Evolutionary conservation across 345 rosid genomes (phyloP).

Genomic region (Ceriops decandra): DNA sequence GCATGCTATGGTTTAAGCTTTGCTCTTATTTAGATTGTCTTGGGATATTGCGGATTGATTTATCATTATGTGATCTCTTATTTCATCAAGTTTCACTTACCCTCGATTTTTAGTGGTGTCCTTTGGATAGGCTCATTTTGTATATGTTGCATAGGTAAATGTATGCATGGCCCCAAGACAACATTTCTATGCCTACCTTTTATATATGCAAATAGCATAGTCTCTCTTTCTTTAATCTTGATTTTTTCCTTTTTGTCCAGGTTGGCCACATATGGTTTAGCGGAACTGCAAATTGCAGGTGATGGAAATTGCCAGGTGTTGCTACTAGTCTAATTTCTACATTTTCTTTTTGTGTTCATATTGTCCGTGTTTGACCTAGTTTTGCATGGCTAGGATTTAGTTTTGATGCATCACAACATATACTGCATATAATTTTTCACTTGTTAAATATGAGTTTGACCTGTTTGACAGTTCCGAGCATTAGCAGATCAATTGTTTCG

Average conservation of each 20-base stretch:
- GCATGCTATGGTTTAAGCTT: neutral
- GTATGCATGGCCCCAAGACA: slow-evolving; percentile 1
- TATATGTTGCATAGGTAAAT: neutral
- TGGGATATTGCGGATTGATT: neutral
- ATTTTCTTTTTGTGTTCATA: neutral
- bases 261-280: slow-evolving; percentile 74
- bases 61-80: neutral
- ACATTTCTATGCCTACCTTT: neutral
- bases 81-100: neutral
- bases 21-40: neutral
- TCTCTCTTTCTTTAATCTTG: slow-evolving; percentile 13
- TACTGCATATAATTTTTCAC: neutral
- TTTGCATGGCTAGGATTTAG: neutral
- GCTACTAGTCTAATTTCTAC: slow-evolving; percentile 1
- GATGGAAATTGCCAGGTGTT: slow-evolving; percentile 97
- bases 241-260: slow-evolving; percentile 33
- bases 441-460: slow-evolving; percentile 1
- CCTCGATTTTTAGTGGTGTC: neutral
- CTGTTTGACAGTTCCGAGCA: slow-evolving; percentile 69
- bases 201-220: neutral
- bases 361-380: neutral
- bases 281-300: slow-evolving; percentile 84
- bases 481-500: slow-evolving; percentile 89
- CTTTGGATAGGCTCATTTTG: slow-evolving; percentile 1
- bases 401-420: neutral